Percentiles rank a stretch among this genome's conserved stretches.
Conservation (phyloP, 2,329 filamentous ascomycete species). For the Sclerotinia minor region DNA sequence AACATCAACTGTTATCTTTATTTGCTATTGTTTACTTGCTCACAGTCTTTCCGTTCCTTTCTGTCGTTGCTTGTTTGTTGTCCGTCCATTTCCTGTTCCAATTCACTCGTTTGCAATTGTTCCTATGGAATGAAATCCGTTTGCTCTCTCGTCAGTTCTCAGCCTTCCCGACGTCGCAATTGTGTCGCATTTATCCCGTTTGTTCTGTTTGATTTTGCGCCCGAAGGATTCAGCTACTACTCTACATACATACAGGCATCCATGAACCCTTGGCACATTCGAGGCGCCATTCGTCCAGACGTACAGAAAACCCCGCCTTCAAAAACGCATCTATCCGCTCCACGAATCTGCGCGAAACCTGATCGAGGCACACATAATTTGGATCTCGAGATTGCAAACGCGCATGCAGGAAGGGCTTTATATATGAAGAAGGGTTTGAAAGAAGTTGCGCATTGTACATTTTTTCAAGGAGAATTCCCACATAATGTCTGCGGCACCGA, state of each 20-base stretch:
- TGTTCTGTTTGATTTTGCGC: not conserved
- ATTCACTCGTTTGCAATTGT: not conserved
- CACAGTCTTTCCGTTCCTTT: not conserved
- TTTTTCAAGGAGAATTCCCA: not conserved
- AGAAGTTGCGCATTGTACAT: not conserved
- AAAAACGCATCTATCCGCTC: not conserved
- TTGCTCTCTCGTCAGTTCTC: not conserved
- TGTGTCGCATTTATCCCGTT: not conserved
- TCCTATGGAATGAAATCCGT: not conserved
- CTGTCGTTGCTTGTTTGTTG: not conserved
- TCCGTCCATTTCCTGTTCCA: not conserved
- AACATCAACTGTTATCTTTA: not conserved
- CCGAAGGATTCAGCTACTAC: not conserved
- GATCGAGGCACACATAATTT: not conserved
- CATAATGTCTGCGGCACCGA: constrained; percentile 8
- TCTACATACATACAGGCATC: not conserved
- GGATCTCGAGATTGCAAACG: not conserved
- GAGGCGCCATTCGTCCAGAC: not conserved
- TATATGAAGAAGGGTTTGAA: not conserved
- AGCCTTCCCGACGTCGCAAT: not conserved
- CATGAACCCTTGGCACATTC: not conserved
- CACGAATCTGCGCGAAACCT: not conserved
- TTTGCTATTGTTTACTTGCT: not conserved
- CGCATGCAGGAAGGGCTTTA: not conserved
- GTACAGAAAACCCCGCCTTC: not conserved